Evolutionary conservation across 1,284 basidiomycete genomes (phyloP), one percentile per base, ranked within the genome.

Genomic region (Takashimella koratensis): DNA sequence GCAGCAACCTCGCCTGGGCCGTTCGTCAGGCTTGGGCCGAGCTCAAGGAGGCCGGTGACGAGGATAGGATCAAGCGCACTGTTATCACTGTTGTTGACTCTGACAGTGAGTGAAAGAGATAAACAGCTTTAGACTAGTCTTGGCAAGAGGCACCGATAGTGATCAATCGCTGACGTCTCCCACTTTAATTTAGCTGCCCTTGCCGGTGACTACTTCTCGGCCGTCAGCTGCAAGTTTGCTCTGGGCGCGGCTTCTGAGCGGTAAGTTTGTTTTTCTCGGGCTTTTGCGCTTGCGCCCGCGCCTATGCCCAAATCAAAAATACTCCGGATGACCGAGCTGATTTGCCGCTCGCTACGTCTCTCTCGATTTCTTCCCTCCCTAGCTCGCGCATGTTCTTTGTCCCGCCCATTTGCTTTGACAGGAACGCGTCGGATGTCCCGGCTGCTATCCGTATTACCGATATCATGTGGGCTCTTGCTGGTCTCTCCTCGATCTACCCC

Each of bases 141-240:
- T n/a, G n/a, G n/a, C n/a, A n/a, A n/a, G n/a, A n/a, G n/a, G n/a
- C n/a, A n/a, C n/a, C n/a, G n/a, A n/a, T n/a, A n/a, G n/a, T n/a
- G n/a, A n/a, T n/a, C 19, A 10, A 25, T 44, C 47, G 25, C 26
- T 11, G 21, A 3, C 21, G 27, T 13, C 27, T 19, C 41, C 25
- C 41, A 43, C 20, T 16, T 36, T 36, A 8, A 36, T 36, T 36
- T 26, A 63, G 57, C 70, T 42, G 62, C 60, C 19, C 67, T 73
- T 45, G 69, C 70, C n/a, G 64, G 67, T 5, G 70, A 73, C 56
- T 73, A 67, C 60, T 73, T 73, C 55, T 56, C 65, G 13, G 52
- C 64, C 16, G 57, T 64, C 21, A 63, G 61, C 20, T 66, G 62
- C 58, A 62, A 69, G 48, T 73, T 58, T 50, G 63, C 68, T 16